Evolutionary conservation across 371 early-diverging fungal genomes (phyloP).

Genomic region (Rhizopus stolonifer): DNA sequence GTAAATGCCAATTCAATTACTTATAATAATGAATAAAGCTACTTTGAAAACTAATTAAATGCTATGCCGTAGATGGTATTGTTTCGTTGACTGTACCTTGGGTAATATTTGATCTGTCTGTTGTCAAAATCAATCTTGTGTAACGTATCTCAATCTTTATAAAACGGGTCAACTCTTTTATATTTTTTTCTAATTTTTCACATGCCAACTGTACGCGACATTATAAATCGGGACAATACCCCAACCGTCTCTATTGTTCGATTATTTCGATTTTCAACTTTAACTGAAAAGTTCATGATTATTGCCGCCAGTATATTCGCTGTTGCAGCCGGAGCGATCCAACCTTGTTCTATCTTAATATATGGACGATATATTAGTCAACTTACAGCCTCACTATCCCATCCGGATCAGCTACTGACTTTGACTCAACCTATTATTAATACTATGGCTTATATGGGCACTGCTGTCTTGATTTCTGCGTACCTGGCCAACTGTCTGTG

Average conservation of each 20-base stretch:
- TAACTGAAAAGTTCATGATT: slow-evolving; percentile 24
- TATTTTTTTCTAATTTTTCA: not conserved
- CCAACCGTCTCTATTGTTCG: slow-evolving; percentile 20
- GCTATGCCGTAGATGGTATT: too few species aligned
- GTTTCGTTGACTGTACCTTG: too few species aligned
- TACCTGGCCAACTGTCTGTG: slow-evolving; percentile 38
- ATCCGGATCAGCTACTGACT: slow-evolving; percentile 11
- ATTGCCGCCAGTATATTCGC: slow-evolving; percentile 24
- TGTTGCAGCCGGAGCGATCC: slow-evolving; percentile 31
- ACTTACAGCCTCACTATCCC: not conserved
- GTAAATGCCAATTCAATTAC: not conserved
- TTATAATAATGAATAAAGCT: not conserved
- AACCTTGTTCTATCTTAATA: slow-evolving; percentile 39
- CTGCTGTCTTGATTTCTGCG: slow-evolving; percentile 24
- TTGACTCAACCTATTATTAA: slow-evolving; percentile 23
- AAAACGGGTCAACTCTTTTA: not conserved
- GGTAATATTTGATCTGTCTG: not conserved
- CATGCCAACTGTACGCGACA: not conserved
- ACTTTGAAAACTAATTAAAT: too few species aligned
- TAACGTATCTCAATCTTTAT: not conserved
- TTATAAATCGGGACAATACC: not conserved
- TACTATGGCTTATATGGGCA: slow-evolving; percentile 37
- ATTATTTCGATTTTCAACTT: slow-evolving; percentile 39
- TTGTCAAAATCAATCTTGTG: not conserved
- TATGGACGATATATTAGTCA: slow-evolving; percentile 31